Evolutionary conservation across 371 early-diverging fungal genomes (phyloP), one percentile per base, ranked within the genome.

Genomic region (Vairimorpha apis): DNA sequence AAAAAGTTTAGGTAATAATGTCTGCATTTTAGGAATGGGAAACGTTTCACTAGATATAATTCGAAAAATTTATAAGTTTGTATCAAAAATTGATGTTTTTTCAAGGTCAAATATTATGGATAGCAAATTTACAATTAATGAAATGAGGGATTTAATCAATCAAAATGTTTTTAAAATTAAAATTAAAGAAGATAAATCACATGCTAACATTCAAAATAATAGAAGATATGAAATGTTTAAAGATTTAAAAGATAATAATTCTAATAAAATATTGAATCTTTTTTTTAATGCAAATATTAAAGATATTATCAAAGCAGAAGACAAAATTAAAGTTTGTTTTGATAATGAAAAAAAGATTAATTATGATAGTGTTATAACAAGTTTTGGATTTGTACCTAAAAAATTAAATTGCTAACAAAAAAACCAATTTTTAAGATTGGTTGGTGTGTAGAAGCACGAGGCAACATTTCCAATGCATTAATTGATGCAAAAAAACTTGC

Each of bases 11-110:
- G 67, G 67, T 41, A 49, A 30, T 2, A 67, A 70, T 30, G 49
- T 78, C 0, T 72, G 65, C 43, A 71, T 78, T n/a, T 25, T 78
- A 59, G 79, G 79, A 16, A 71, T 75, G 72, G 79, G 79, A 63
- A 75, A 78, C 43, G 79, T 78, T 25, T 21, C 79, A 4, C 49
- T 78, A 65, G 79, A 78, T 62, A 18, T 78, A 14, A 30, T 32
- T 5, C 35, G 37, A 32, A 55, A 56, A 12, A 25, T 33, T 49
- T n/a, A 45, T 8, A 51, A 33, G 4, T 27, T 25, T 13, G 30
- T 60, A 35, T 45, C 27, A 7, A 62, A 68, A 0, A 33, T 60
- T 18, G 35, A 72, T 27, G 13, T 33, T 21, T 23, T 66, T 44
- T 60, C 65, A 21, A 55, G 75, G 56, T 25, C 45, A 30, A 12